These are phyloP conservation scores for Capronia americana DNA, from an alignment of 2,329 filamentous ascomycete genomes.

Conservation along the genomic window DNA sequence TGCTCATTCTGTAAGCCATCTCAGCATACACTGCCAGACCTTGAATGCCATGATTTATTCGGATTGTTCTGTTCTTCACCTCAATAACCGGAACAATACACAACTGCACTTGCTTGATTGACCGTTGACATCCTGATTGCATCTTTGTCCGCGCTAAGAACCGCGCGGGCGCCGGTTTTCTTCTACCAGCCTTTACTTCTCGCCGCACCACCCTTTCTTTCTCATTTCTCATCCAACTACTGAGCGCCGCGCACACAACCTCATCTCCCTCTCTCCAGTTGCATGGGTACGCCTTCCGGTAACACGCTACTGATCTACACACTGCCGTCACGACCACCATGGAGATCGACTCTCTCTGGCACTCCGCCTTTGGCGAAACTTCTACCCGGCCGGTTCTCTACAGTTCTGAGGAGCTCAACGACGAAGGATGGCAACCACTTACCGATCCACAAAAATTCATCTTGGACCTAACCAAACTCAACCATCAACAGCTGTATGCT, in stretches of 20 bases:
- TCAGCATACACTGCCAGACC: slow-evolving; percentile 12
- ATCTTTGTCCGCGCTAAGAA: neutral
- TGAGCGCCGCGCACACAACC: slow-evolving; percentile 1
- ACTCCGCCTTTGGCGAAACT: slow-evolving; percentile 35
- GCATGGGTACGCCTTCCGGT: slow-evolving; percentile 10
- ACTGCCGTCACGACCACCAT: slow-evolving; percentile 23
- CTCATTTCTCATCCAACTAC: slow-evolving; percentile 12
- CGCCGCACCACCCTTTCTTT: slow-evolving; percentile 19
- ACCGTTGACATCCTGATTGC: neutral
- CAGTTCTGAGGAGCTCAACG: slow-evolving; percentile 31
- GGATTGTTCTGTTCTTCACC: slow-evolving; percentile 12
- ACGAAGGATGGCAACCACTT: slow-evolving; percentile 38
- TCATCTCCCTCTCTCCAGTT: slow-evolving; percentile 21
- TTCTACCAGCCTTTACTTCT: slow-evolving; percentile 11
- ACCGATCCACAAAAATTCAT: slow-evolving; percentile 36
- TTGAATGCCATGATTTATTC: slow-evolving; percentile 10
- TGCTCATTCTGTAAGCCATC: slow-evolving; percentile 11
- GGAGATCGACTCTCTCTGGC: slow-evolving; percentile 35
- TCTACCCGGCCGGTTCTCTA: slow-evolving; percentile 35
- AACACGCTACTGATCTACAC: neutral
- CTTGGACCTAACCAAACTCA: slow-evolving; percentile 30
- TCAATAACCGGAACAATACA: neutral
- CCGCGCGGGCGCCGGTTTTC: slow-evolving; percentile 1
- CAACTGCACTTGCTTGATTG: neutral
- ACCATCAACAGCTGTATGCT: slow-evolving; percentile 53